phyloP scores from a whole-genome alignment of 257 asterid species.

The Datura wrightii region DNA sequence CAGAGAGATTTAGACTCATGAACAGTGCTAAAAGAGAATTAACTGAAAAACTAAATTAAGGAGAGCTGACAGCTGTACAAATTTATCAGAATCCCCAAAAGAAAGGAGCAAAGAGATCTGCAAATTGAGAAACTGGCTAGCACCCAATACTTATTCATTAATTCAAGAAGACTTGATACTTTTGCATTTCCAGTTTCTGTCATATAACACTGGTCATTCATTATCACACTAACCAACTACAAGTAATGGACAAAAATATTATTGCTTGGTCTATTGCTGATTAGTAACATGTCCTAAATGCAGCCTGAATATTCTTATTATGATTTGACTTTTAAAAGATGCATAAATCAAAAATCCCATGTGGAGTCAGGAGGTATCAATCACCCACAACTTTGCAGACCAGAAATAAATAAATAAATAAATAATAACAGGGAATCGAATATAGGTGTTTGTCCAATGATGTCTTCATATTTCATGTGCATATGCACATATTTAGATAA shows the following conservation, averaged over 20 bases:
- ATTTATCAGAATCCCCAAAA: not conserved
- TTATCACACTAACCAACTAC: not conserved
- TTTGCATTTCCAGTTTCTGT: not conserved
- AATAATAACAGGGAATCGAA: not conserved
- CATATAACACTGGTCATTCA: not conserved
- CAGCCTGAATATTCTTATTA: slow-evolving; percentile 5
- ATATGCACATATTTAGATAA: not conserved
- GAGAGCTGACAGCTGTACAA: slow-evolving; percentile 20
- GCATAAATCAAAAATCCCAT: not conserved
- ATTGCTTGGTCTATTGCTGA: not conserved
- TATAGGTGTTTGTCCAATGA: slow-evolving; percentile 1
- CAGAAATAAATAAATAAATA: slow-evolving; percentile 12
- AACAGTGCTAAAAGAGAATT: not conserved
- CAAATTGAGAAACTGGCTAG: not conserved
- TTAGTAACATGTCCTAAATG: not conserved
- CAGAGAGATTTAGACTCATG: not conserved
- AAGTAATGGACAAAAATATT: not conserved
- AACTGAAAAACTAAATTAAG: not conserved
- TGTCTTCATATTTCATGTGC: slow-evolving; percentile 20
- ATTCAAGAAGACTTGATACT: not conserved
- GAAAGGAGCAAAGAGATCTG: slow-evolving; percentile 11
- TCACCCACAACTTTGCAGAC: not conserved
- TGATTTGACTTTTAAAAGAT: slow-evolving; percentile 20
- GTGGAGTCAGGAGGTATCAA: slow-evolving; percentile 7
- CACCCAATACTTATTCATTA: not conserved